These are phyloP conservation scores for Gaertneriomyces sp. DNA, from an alignment of 192 early-diverging fungal genomes.

Conservation along the genomic window DNA sequence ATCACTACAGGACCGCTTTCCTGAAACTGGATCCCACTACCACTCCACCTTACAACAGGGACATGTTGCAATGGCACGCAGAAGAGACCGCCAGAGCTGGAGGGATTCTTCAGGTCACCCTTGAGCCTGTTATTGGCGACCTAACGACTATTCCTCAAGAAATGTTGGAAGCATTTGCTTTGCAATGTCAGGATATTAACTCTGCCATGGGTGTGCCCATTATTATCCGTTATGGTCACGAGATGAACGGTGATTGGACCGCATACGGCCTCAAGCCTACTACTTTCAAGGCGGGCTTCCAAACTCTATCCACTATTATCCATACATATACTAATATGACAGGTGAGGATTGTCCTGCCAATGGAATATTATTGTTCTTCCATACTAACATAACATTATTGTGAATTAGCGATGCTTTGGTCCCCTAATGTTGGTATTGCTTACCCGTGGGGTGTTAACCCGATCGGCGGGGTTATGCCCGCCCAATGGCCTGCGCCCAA, in stretches of 20 bases:
- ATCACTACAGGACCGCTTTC: conserved; percentile 3
- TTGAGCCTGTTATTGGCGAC: conserved; percentile 21
- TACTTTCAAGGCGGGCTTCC: conserved; percentile 24
- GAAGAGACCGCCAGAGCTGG: conserved; percentile 23
- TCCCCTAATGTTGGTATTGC: conserved; percentile 42
- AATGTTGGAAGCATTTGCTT: conserved; percentile 22
- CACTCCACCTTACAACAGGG: neutral
- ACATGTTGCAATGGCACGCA: conserved; percentile 38
- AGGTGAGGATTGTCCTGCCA: conserved; percentile 14
- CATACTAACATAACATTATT: neutral
- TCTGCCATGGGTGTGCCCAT: conserved; percentile 33
- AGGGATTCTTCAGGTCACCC: conserved; percentile 37
- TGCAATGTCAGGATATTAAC: conserved; percentile 25
- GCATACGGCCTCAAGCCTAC: conserved; percentile 32
- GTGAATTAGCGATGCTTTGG: conserved; percentile 44
- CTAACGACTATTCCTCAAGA: conserved; percentile 16
- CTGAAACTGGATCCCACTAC: neutral
- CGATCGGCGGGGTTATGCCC: neutral
- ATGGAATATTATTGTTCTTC: neutral
- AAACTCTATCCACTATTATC: conserved; percentile 30
- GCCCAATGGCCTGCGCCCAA: neutral
- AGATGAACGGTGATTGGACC: conserved; percentile 48
- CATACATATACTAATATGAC: conserved; percentile 43
- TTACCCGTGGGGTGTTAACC: conserved; percentile 36
- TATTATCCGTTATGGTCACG: conserved; percentile 43